Base-by-base conservation (phyloP, 1,139 yeast species). In the Waltiozyma sp. region DNA sequence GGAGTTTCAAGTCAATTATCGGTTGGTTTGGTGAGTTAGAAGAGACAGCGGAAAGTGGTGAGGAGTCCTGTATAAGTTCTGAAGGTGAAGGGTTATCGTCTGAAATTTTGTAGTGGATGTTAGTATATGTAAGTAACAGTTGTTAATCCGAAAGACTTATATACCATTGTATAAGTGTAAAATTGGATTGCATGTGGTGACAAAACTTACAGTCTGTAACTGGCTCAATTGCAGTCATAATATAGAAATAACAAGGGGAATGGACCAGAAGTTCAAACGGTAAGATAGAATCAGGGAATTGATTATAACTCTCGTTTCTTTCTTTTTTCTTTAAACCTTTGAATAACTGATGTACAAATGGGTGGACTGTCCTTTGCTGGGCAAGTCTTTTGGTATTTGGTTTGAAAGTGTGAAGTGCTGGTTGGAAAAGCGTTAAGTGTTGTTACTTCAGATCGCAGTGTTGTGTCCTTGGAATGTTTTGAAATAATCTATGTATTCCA, bases 201-300 rank as follows among this genome's bases (percentile, higher is more conserved):
- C n/a, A n/a, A n/a, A 5, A 35, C 37, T 35, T 35, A 35, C 37
- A 13, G 37, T 35, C 37, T 3, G 13, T 18, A 4, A 11, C 37
- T 35, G 23, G n/a, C 37, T 35, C 37, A 19, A 35, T 35, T 18
- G 37, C 37, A 18, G 21, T 35, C 37, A 35, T 35, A 35, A 35
- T 35, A 16, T 18, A 21, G 23, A 5, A 21, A 21, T 31, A n/a
- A 4, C 18, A 6, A 14, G 9, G 34, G 34, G 16, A n/a, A 14
- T 6, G 18, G 16, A 15, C 14, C 11, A n/a, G 10, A 15, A 10
- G 16, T n/a, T 14, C 34, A 31, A 31, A 31, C 18, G 15, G n/a
- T 10, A 31, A 14, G 18, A n/a, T 10, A 10, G 34, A 31, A n/a
- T 31, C 9, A n/a, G 11, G 7, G 4, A 31, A n/a, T 8, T 21